phyloP scores from a whole-genome alignment of 371 early-diverging fungal genomes.

The Cokeromyces recurvatus region DNA sequence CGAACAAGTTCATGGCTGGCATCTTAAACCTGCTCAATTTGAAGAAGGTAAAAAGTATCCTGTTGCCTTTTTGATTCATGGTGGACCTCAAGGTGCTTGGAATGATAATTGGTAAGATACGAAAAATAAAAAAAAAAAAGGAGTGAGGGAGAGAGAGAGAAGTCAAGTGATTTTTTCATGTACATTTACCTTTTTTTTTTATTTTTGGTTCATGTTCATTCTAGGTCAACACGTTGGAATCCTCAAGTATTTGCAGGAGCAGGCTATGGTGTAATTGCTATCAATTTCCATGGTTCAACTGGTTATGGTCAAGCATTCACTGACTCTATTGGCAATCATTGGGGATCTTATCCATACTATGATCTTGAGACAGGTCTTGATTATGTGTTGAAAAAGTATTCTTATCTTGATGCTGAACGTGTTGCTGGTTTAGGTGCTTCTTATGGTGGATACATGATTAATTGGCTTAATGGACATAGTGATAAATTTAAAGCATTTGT shows the following conservation, averaged over 20 bases:
- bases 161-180: neutral
- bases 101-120: conserved; percentile 54
- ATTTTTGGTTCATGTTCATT: neutral
- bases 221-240: conserved; percentile 66
- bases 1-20: conserved; percentile 68
- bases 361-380: conserved; percentile 75
- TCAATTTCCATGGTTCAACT: conserved; percentile 80
- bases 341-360: conserved; percentile 75
- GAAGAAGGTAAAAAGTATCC: conserved; percentile 62
- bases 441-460: conserved; percentile 86
- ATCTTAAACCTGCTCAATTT: conserved; percentile 66
- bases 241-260: conserved; percentile 69
- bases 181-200: neutral
- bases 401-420: conserved; percentile 58
- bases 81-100: conserved; percentile 80
- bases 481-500: conserved; percentile 72
- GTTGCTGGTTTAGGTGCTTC: conserved; percentile 74
- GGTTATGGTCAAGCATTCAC: conserved; percentile 80
- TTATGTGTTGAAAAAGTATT: conserved; percentile 53
- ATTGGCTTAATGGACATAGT: conserved; percentile 57
- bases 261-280: conserved; percentile 72
- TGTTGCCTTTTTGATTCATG: conserved; percentile 80
- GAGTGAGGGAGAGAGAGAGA: too few relatives aligned
- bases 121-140: neutral
- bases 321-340: conserved; percentile 68